A percentile compares a stretch with the other conserved stretches of the same genome.
These are phyloP conservation scores for Aspergillus baeticus DNA, from an alignment of 495 filamentous ascomycete genomes.

Conservation along the genomic window DNA sequence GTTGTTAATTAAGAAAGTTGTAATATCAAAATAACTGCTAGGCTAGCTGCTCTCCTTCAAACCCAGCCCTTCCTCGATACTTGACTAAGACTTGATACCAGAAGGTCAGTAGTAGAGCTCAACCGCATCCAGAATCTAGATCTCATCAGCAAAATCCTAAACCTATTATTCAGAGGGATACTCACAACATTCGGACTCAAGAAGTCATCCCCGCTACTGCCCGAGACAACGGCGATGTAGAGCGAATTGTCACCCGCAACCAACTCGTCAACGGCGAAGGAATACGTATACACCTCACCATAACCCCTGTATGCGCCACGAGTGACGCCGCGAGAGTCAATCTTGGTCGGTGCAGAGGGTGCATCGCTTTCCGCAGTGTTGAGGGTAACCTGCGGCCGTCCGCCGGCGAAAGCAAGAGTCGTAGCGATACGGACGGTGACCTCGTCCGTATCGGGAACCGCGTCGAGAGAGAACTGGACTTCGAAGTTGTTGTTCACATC, in stretches of 20 bases:
- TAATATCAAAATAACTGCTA: no score
- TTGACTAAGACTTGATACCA: no score
- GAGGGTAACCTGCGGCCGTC: slow-evolving; percentile 7
- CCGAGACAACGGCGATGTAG: slow-evolving; percentile 1
- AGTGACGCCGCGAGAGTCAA: slow-evolving; percentile 1
- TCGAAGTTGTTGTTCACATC: slow-evolving; percentile 11
- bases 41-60: no score
- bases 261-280: background rate
- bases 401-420: slow-evolving; percentile 4
- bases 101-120: no score
- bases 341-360: background rate
- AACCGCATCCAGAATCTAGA: background rate
- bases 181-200: slow-evolving; percentile 9
- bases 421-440: slow-evolving; percentile 9
- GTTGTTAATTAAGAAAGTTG: no score
- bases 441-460: background rate
- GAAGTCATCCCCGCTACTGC: slow-evolving; percentile 6
- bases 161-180: background rate
- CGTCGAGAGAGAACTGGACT: slow-evolving; percentile 2
- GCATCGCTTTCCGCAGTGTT: background rate
- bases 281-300: slow-evolving; percentile 6
- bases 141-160: background rate
- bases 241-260: slow-evolving; percentile 1
- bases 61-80: no score
- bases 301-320: slow-evolving; percentile 10